phyloP scores from a whole-genome alignment of 1,284 basidiomycete genomes.

The Moesziomyces sp. region DNA sequence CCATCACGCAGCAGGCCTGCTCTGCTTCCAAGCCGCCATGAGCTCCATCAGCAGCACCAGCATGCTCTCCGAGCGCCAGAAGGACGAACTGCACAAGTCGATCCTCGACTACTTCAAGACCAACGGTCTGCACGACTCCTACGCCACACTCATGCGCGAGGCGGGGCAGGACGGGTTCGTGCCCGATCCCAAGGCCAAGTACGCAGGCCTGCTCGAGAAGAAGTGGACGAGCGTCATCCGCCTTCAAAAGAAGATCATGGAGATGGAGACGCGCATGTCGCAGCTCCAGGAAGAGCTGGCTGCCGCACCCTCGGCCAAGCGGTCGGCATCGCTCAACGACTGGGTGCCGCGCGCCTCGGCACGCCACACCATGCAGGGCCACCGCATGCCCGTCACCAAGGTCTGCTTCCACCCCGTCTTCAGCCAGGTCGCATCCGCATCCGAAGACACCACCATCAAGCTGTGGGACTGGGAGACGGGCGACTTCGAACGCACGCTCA shows the following conservation, averaged over 20 bases:
- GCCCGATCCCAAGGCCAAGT: conserved; percentile 83
- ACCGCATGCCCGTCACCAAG: conserved; percentile 79
- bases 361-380: conserved; percentile 81
- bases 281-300: conserved; percentile 80
- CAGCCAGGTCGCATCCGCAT: conserved; percentile 82
- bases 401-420: conserved; percentile 89
- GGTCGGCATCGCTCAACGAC: conserved; percentile 76
- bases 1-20: too few relatives aligned
- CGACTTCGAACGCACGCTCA: conserved; percentile 88
- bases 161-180: conserved; percentile 74
- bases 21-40: conserved; percentile 7
- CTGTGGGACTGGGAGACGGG: conserved; percentile 97
- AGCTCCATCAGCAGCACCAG: conserved; percentile 49
- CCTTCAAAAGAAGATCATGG: conserved; percentile 83
- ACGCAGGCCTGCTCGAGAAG: conserved; percentile 86
- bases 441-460: conserved; percentile 87
- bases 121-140: conserved; percentile 75
- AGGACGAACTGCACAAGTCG: conserved; percentile 86
- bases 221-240: conserved; percentile 94
- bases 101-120: conserved; percentile 84
- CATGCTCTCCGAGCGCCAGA: conserved; percentile 79
- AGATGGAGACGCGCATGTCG: conserved; percentile 82
- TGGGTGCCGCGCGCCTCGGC: conserved; percentile 86
- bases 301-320: conserved; percentile 73
- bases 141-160: conserved; percentile 76